These are phyloP conservation scores for Akanthomyces muscarius DNA, from an alignment of 2,329 filamentous ascomycete genomes.

Conservation along the genomic window DNA sequence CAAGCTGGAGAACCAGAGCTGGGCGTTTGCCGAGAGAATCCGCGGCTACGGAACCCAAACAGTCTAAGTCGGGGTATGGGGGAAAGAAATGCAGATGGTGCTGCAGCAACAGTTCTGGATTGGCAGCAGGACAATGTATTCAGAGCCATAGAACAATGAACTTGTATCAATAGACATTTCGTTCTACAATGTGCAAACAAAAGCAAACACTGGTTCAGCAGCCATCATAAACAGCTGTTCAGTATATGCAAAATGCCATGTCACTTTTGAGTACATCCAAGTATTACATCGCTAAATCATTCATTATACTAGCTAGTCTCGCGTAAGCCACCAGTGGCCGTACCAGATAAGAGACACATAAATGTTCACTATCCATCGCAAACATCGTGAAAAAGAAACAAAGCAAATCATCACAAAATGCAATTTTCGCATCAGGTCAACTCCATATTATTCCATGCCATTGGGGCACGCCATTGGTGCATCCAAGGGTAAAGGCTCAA, in stretches of 20 bases:
- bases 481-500: not conserved
- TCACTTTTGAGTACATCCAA: not conserved
- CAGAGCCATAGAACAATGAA: constrained; percentile 7
- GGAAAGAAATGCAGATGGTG: no score
- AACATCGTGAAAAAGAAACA: not conserved
- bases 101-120: not conserved
- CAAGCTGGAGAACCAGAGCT: constrained; percentile 92
- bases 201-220: not conserved
- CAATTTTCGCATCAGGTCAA: constrained; percentile 11
- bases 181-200: not conserved
- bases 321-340: not conserved
- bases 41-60: constrained; percentile 90
- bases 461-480: not conserved
- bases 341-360: not conserved
- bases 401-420: not conserved
- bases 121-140: not conserved
- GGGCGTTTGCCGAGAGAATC: constrained; percentile 95
- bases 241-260: no score
- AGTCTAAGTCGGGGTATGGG: constrained; percentile 36
- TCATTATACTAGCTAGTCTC: constrained; percentile 13
- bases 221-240: not conserved
- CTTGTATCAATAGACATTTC: constrained; percentile 15
- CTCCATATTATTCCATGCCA: constrained; percentile 3
- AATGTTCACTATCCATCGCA: constrained; percentile 3
- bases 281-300: constrained; percentile 5